phyloP scores from a whole-genome alignment of 495 filamentous ascomycete genomes.

The Amniculicola lignicola region DNA sequence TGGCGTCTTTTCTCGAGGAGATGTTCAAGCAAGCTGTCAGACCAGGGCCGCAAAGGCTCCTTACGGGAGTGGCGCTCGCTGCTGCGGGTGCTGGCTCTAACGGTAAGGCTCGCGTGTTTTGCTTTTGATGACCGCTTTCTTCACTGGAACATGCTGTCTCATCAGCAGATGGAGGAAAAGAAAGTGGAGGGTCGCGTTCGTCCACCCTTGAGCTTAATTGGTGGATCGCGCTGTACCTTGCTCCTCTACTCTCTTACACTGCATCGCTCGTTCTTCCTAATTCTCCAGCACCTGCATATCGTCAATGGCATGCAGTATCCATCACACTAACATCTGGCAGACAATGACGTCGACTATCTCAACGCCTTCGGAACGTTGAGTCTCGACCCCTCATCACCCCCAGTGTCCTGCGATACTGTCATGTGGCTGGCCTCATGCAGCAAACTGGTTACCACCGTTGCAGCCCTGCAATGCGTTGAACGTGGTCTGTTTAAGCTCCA shows the following conservation, averaged over 20 bases:
- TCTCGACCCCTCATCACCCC: constrained; percentile 8
- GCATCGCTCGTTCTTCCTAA: neutral
- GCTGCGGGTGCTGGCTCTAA: constrained; percentile 16
- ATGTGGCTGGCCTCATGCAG: constrained; percentile 24
- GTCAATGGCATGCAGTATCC: neutral
- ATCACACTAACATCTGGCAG: neutral
- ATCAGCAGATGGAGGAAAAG: neutral
- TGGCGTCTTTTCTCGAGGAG: constrained; percentile 8
- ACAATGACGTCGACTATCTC: constrained; percentile 8
- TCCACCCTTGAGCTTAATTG: constrained; percentile 2
- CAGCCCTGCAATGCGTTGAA: constrained; percentile 28
- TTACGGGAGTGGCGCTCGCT: constrained; percentile 22
- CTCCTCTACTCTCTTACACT: too few species aligned
- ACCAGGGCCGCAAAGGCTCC: constrained; percentile 6
- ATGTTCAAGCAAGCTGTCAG: constrained; percentile 19
- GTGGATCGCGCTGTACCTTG: neutral
- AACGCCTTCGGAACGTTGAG: constrained; percentile 7
- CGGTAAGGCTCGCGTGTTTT: constrained; percentile 8
- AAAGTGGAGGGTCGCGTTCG: constrained; percentile 1
- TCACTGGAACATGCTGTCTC: neutral
- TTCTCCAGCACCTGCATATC: constrained; percentile 5
- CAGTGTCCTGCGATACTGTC: constrained; percentile 11
- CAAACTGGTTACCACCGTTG: constrained; percentile 21
- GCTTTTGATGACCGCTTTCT: neutral
- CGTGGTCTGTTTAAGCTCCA: constrained; percentile 20